A percentile compares a stretch with the other conserved stretches of the same genome.
Evolutionary conservation across 352 stramenopile species (phyloP).

Genomic region (Phytophthora cryptogea): DNA sequence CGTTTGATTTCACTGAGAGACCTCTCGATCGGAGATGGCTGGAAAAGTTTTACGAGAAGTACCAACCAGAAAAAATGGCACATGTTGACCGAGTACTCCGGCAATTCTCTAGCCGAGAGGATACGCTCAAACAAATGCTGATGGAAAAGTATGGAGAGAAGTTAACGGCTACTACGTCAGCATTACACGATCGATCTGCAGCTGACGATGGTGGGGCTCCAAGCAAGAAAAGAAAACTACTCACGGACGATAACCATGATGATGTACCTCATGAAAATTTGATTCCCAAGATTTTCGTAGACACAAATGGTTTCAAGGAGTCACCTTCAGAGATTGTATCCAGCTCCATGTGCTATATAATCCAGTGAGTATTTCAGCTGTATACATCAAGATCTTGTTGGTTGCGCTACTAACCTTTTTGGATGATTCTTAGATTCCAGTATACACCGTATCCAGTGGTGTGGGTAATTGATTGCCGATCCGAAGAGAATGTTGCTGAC

Average conservation of each 20-base stretch:
- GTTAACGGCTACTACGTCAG: not conserved
- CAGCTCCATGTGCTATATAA: constrained; percentile 28
- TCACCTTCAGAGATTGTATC: not conserved
- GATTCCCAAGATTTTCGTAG: constrained; percentile 21
- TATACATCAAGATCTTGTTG: not conserved
- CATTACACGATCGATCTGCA: not conserved
- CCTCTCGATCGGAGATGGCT: constrained; percentile 56
- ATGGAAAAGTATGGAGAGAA: constrained; percentile 50
- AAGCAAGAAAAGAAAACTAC: constrained; percentile 33
- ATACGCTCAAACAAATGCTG: constrained; percentile 65
- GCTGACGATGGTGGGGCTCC: not conserved
- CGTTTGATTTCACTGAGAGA: constrained; percentile 23
- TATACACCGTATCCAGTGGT: constrained; percentile 42
- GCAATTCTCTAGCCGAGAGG: constrained; percentile 67
- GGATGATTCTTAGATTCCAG: constrained; percentile 19
- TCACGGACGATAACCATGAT: not conserved
- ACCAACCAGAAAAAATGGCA: constrained; percentile 55
- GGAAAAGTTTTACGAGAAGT: constrained; percentile 51
- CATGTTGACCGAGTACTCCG: constrained; percentile 57
- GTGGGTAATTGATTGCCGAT: constrained; percentile 65
- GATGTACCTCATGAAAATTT: not conserved
- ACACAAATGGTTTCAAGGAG: not conserved
- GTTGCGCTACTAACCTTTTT: not conserved
- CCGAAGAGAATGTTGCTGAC: constrained; percentile 29
- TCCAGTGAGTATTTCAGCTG: constrained; percentile 26